phyloP scores from a whole-genome alignment of 176 grass and related monocot genomes.

The Oryza officinalis region DNA sequence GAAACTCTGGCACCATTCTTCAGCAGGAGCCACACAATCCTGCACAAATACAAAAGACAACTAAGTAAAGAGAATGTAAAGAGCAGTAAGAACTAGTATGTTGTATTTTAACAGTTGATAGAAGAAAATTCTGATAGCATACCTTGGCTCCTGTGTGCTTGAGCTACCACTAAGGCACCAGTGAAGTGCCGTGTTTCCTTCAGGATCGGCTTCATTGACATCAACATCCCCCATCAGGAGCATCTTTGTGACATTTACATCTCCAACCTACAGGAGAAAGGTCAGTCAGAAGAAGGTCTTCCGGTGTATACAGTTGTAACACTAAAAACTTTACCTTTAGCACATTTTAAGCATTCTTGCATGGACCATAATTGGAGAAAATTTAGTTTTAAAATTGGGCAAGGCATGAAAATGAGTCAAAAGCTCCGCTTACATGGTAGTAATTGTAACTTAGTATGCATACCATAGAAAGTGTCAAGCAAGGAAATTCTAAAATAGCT shows the following conservation, averaged over 20 bases:
- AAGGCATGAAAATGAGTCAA: neutral
- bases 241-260: constrained; percentile 58
- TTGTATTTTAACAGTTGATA: neutral
- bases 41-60: constrained; percentile 15
- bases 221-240: constrained; percentile 54
- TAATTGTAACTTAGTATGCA: neutral
- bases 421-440: neutral
- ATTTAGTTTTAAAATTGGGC: neutral
- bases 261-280: constrained; percentile 40
- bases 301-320: neutral
- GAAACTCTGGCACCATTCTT: constrained; percentile 66
- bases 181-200: constrained; percentile 67
- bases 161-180: constrained; percentile 60
- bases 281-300: neutral
- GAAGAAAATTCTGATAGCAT: constrained; percentile 2
- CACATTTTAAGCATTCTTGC: neutral
- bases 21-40: constrained; percentile 57
- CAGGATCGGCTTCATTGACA: constrained; percentile 54
- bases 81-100: neutral
- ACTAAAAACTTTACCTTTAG: neutral
- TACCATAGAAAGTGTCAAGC: neutral
- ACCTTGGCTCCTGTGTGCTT: constrained; percentile 61
- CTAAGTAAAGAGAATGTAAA: neutral
- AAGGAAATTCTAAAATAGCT: constrained; percentile 3
- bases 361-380: constrained; percentile 8